phyloP scores from a whole-genome alignment of 192 early-diverging fungal species.

The Mortierella claussenii region DNA sequence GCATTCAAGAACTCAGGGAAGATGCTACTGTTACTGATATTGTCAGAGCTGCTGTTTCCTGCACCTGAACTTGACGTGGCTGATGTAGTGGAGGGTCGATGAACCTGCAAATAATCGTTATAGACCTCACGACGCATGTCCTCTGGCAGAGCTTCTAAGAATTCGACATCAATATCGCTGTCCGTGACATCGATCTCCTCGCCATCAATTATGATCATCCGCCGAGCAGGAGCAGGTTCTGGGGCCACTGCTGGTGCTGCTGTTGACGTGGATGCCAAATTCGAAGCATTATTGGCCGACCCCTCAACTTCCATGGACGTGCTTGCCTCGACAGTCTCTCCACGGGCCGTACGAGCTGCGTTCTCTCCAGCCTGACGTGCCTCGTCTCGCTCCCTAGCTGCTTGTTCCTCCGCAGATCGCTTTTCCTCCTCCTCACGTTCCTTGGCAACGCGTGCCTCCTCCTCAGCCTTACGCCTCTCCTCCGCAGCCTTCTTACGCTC shows the following conservation, averaged over 20 bases:
- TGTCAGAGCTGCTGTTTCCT: neutral
- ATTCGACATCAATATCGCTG: conserved; percentile 92
- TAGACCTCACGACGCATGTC: conserved; percentile 93
- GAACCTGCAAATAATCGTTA: conserved; percentile 73
- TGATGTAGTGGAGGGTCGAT: conserved; percentile 18
- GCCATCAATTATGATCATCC: conserved; percentile 80
- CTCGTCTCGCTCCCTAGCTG: conserved; percentile 20
- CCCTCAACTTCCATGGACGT: conserved; percentile 22
- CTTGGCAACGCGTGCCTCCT: conserved; percentile 56
- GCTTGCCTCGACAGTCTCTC: conserved; percentile 20
- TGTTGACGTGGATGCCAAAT: neutral
- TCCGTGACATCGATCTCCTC: conserved; percentile 88
- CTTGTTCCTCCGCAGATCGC: conserved; percentile 19
- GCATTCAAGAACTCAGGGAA: conserved; percentile 90
- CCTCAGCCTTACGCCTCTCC: conserved; percentile 51
- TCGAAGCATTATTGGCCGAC: neutral
- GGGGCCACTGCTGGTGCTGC: conserved; percentile 7
- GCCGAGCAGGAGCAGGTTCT: conserved; percentile 41
- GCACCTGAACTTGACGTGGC: neutral
- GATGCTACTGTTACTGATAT: conserved; percentile 53
- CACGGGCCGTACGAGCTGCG: conserved; percentile 5
- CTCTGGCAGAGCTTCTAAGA: conserved; percentile 94
- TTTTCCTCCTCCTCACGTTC: conserved; percentile 54
- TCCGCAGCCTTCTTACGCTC: conserved; percentile 60
- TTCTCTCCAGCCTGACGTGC: conserved; percentile 47